phyloP scores from a whole-genome alignment of 2,329 filamentous ascomycete species.

The Cyclaneusma minus region DNA sequence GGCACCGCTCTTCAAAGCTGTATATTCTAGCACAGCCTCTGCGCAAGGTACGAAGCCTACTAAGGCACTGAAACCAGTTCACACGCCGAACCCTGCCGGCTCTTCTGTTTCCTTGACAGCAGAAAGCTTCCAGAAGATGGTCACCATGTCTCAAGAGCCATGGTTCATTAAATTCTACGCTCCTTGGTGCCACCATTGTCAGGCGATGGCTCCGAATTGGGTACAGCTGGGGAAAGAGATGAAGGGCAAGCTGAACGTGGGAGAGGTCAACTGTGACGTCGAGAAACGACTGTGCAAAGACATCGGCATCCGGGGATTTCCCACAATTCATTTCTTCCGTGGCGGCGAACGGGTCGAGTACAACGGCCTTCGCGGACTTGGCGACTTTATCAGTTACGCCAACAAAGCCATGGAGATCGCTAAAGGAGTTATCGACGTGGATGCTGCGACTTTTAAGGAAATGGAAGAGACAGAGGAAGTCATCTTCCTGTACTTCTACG shows the following conservation, averaged over 20 bases:
- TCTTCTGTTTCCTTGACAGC: slow-evolving; percentile 61
- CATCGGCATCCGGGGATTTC: slow-evolving; percentile 62
- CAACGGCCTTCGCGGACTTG: slow-evolving; percentile 76
- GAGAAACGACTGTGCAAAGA: slow-evolving; percentile 88
- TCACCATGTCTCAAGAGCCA: slow-evolving; percentile 75
- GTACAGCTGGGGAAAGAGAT: slow-evolving; percentile 79
- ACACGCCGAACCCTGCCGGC: slow-evolving; percentile 59
- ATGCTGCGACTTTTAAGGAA: slow-evolving; percentile 58
- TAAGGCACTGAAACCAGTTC: slow-evolving; percentile 34
- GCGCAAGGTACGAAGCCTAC: slow-evolving; percentile 25
- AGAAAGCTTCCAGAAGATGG: slow-evolving; percentile 71
- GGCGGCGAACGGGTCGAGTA: slow-evolving; percentile 89
- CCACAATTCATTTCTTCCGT: slow-evolving; percentile 85
- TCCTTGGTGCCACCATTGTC: slow-evolving; percentile 93
- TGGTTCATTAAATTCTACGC: slow-evolving; percentile 99
- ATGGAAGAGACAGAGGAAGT: slow-evolving; percentile 90
- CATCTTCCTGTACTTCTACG: slow-evolving; percentile 95
- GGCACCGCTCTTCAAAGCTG: slow-evolving; percentile 11
- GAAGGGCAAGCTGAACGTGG: slow-evolving; percentile 78
- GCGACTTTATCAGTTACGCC: slow-evolving; percentile 76
- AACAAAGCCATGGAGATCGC: slow-evolving; percentile 72
- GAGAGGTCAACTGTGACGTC: slow-evolving; percentile 87
- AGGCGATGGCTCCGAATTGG: slow-evolving; percentile 85
- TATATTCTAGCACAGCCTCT: slow-evolving; percentile 21
- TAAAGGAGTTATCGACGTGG: slow-evolving; percentile 65